These are phyloP conservation scores for Ganoderma sinense DNA, from an alignment of 1,284 basidiomycete genomes.

Conservation along the genomic window DNA sequence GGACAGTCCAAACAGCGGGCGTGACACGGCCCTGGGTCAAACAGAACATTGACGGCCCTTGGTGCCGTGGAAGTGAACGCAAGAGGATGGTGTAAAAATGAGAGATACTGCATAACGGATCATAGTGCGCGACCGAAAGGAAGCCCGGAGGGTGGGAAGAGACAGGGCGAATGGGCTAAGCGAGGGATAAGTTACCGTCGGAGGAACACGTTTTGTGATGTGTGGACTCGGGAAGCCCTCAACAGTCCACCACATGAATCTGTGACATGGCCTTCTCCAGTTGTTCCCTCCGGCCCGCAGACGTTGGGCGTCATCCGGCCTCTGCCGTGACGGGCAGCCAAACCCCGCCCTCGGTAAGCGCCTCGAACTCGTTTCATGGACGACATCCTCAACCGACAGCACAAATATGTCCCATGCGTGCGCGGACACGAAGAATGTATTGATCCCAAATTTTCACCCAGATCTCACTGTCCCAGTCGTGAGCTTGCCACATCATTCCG, in stretches of 20 bases:
- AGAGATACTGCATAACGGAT: slow-evolving; percentile 14
- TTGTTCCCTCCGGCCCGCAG: not conserved
- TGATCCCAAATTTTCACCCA: not conserved
- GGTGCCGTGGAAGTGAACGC: not conserved
- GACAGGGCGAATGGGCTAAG: not conserved
- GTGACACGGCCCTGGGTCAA: slow-evolving; percentile 21
- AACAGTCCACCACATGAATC: not conserved
- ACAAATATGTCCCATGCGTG: not conserved
- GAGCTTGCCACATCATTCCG: not conserved
- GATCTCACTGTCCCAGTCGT: not conserved
- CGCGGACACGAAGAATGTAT: not conserved
- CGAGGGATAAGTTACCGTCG: not conserved
- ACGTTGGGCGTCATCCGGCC: not conserved
- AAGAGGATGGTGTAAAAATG: slow-evolving; percentile 13
- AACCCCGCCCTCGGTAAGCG: not conserved
- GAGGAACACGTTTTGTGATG: slow-evolving; percentile 10
- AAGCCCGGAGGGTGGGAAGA: slow-evolving; percentile 14
- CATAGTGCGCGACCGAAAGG: slow-evolving; percentile 4
- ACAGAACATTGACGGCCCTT: slow-evolving; percentile 18
- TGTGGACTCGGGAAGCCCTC: not conserved
- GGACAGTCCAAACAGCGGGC: slow-evolving; percentile 7
- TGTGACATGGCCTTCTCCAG: not conserved
- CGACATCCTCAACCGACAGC: not conserved
- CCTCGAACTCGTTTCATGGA: not conserved
- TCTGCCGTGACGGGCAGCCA: not conserved